phyloP scores from a whole-genome alignment of 208 protist genomes.

The Acanthamoeba divionensis region DNA sequence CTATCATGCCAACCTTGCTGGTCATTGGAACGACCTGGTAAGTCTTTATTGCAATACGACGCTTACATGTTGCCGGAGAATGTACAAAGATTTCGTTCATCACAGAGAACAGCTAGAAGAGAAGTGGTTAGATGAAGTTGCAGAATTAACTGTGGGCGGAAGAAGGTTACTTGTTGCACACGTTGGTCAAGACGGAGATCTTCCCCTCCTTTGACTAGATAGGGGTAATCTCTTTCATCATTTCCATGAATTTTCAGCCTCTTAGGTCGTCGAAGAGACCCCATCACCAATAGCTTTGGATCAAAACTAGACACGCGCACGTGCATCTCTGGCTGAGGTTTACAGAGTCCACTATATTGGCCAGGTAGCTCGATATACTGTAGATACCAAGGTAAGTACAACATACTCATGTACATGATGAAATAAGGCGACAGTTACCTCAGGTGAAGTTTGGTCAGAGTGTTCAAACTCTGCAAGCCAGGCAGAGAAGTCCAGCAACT shows the following conservation, averaged over 20 bases:
- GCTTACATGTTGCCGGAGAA: slow-evolving; percentile 15
- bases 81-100: slow-evolving; percentile 84
- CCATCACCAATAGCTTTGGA: slow-evolving; percentile 78
- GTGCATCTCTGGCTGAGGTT: slow-evolving; percentile 66
- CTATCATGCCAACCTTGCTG: slow-evolving; percentile 84
- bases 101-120: slow-evolving; percentile 51
- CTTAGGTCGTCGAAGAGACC: slow-evolving; percentile 87
- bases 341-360: slow-evolving; percentile 70
- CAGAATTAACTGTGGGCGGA: slow-evolving; percentile 43
- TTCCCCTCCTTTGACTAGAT: slow-evolving; percentile 92
- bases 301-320: slow-evolving; percentile 75
- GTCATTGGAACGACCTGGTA: slow-evolving; percentile 86
- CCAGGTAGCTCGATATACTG: slow-evolving; percentile 76
- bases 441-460: slow-evolving; percentile 23
- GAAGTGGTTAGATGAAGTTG: not conserved
- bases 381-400: not conserved
- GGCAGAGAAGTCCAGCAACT: slow-evolving; percentile 69
- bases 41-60: slow-evolving; percentile 73
- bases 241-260: slow-evolving; percentile 83
- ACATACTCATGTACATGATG: not conserved
- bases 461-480: slow-evolving; percentile 73
- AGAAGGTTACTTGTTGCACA: slow-evolving; percentile 84
- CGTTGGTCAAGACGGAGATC: slow-evolving; percentile 91
- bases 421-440: not conserved
- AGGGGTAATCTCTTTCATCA: slow-evolving; percentile 80